A percentile compares a stretch with the other conserved stretches of the same genome.
Conservation (phyloP, 352 stramenopile genomes). For the Phytophthora rubi region DNA sequence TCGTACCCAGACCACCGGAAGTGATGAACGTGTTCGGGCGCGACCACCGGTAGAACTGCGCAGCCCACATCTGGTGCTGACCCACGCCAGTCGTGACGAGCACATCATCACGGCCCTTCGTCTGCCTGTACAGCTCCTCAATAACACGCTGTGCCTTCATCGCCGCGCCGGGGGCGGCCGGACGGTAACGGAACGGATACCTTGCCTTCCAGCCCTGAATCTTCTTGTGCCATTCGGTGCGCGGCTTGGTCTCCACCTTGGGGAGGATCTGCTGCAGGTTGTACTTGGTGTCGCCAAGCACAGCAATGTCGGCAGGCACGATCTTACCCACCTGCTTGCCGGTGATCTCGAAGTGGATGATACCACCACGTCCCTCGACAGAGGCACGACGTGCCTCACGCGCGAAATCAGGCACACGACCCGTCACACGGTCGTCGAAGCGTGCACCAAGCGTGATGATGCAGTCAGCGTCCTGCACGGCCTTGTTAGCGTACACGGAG, state of each 20-base stretch:
- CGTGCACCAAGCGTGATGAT: slow-evolving; percentile 94
- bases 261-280: slow-evolving; percentile 92
- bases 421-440: slow-evolving; percentile 97
- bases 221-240: slow-evolving; percentile 93
- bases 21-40: slow-evolving; percentile 94
- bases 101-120: slow-evolving; percentile 90
- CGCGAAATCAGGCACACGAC: slow-evolving; percentile 92
- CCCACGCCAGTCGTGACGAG: slow-evolving; percentile 96
- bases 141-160: slow-evolving; percentile 96
- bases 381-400: slow-evolving; percentile 92
- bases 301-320: slow-evolving; percentile 78
- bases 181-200: slow-evolving; percentile 94
- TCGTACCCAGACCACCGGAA: slow-evolving; percentile 94
- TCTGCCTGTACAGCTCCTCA: slow-evolving; percentile 93
- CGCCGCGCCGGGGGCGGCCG: slow-evolving; percentile 61
- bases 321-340: slow-evolving; percentile 90
- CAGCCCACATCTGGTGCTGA: slow-evolving; percentile 97
- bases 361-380: slow-evolving; percentile 91
- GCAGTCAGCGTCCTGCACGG: slow-evolving; percentile 95
- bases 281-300: slow-evolving; percentile 89
- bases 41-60: slow-evolving; percentile 97
- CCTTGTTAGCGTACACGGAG: slow-evolving; percentile 96
- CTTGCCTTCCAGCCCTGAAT: slow-evolving; percentile 91
- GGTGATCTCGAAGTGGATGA: slow-evolving; percentile 97
- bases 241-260: slow-evolving; percentile 81